phyloP scores from a whole-genome alignment of 331 rosid genomes.

The Quercus tomentella region DNA sequence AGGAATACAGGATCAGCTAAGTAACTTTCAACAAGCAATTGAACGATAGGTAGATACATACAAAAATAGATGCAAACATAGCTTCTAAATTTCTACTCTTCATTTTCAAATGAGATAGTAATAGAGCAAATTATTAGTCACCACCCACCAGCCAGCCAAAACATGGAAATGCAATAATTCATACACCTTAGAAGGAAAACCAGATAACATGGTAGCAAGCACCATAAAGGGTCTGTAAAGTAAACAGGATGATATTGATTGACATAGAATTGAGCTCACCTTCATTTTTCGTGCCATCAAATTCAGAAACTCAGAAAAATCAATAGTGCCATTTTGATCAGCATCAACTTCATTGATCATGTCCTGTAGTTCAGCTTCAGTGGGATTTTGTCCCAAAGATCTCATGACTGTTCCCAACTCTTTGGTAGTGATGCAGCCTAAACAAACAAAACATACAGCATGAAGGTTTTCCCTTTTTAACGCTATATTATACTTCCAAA shows the following conservation, averaged over 20 bases:
- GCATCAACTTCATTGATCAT: slow-evolving; percentile 46
- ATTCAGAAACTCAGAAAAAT: slow-evolving; percentile 34
- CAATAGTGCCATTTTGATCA: slow-evolving; percentile 37
- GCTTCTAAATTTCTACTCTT: not conserved
- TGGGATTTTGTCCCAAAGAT: slow-evolving; percentile 41
- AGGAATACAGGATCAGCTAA: not conserved
- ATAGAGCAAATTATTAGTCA: not conserved
- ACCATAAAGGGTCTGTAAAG: not conserved
- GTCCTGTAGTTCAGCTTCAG: slow-evolving; percentile 35
- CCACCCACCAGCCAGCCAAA: not conserved
- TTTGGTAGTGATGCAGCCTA: slow-evolving; percentile 38
- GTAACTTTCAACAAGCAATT: not conserved
- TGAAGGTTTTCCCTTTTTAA: not conserved
- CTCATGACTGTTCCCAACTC: slow-evolving; percentile 44
- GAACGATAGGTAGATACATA: not conserved
- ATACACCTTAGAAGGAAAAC: not conserved
- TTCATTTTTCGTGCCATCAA: slow-evolving; percentile 39
- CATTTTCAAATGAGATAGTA: not conserved
- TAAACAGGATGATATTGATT: not conserved
- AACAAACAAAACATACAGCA: not conserved
- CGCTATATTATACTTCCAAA: not conserved
- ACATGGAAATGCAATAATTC: not conserved
- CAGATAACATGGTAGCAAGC: not conserved
- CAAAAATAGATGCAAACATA: not conserved
- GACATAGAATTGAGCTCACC: slow-evolving; percentile 3